A percentile compares a stretch with the other conserved stretches of the same genome.
These are phyloP conservation scores for Globisporangium paroecandrum DNA, from an alignment of 352 stramenopile genomes.

Conservation along the genomic window DNA sequence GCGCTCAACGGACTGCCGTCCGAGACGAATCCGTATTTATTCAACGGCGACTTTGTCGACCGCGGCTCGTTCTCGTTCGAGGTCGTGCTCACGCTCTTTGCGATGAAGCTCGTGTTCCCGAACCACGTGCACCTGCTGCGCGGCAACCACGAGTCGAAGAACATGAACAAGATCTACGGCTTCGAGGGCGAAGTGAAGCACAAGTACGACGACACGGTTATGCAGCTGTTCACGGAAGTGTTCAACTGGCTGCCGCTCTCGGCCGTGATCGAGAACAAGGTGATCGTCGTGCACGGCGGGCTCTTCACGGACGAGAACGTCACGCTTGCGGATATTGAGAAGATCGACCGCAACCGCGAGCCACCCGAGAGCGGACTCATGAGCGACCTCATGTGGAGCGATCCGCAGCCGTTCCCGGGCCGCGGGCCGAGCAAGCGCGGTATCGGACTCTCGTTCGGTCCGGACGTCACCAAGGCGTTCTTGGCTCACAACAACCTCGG, in stretches of 20 bases:
- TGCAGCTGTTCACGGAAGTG: conserved; percentile 98
- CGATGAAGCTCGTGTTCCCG: conserved; percentile 95
- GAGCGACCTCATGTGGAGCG: conserved; percentile 92
- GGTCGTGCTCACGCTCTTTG: conserved; percentile 96
- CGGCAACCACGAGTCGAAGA: conserved; percentile 99
- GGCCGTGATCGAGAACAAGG: conserved; percentile 91
- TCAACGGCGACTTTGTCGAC: conserved; percentile 99
- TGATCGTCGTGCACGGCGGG: conserved; percentile 98
- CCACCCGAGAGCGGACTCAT: conserved; percentile 92
- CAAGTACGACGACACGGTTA: conserved; percentile 99
- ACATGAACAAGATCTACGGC: conserved; percentile 99
- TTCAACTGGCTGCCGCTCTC: conserved; percentile 97
- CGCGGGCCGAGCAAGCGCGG: conserved; percentile 94
- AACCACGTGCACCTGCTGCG: conserved; percentile 92
- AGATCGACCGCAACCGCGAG: conserved; percentile 94
- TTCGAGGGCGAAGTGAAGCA: conserved; percentile 99
- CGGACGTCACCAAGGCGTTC: conserved; percentile 97
- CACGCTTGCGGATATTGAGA: conserved; percentile 92
- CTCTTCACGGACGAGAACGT: conserved; percentile 94
- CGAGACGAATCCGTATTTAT: conserved; percentile 96
- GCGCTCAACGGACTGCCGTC: conserved; percentile 96
- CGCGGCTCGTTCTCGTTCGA: conserved; percentile 98
- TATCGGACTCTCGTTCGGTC: conserved; percentile 97
- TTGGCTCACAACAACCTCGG: conserved; percentile 94
- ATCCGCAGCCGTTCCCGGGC: conserved; percentile 96